These are phyloP conservation scores for Pythium grandisporangium DNA, from an alignment of 352 stramenopile genomes.

Conservation along the genomic window DNA sequence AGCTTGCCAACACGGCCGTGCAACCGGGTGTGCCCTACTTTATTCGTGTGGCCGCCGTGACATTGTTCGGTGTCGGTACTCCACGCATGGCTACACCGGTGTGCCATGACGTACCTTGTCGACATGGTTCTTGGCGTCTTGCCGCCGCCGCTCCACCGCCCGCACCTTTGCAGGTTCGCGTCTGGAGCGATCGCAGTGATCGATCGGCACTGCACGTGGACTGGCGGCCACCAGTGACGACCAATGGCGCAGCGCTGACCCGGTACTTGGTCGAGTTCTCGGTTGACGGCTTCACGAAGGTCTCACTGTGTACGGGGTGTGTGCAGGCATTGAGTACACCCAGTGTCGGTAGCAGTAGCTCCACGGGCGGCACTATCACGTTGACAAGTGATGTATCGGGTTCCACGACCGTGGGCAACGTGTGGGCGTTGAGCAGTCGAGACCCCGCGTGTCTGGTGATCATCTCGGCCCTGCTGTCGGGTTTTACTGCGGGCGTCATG, in stretches of 20 bases:
- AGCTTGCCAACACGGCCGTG: conserved; percentile 79
- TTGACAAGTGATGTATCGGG: too few species aligned
- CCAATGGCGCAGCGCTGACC: conserved; percentile 56
- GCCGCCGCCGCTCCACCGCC: conserved; percentile 61
- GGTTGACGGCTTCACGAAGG: conserved; percentile 29
- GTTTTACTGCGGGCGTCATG: conserved; percentile 23
- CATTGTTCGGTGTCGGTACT: conserved; percentile 71
- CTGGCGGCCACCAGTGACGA: conserved; percentile 59
- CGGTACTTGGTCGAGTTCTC: conserved; percentile 87
- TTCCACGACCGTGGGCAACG: conserved; percentile 16
- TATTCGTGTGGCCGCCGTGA: conserved; percentile 85
- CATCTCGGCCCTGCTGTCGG: conserved; percentile 19
- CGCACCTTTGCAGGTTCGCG: conserved; percentile 59
- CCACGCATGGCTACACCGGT: conserved; percentile 26
- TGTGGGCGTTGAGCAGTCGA: conserved; percentile 37
- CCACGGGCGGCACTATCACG: conserved; percentile 20
- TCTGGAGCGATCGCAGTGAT: conserved; percentile 74
- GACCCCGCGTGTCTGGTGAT: conserved; percentile 41
- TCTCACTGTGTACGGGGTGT: conserved; percentile 37
- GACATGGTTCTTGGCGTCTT: conserved; percentile 19
- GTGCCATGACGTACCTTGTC: conserved; percentile 44
- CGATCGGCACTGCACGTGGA: conserved; percentile 75
- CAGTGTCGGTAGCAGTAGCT: too few species aligned
- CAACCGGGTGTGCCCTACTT: conserved; percentile 81
- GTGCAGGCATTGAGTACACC: conserved; percentile 26